A percentile compares a stretch with the other conserved stretches of the same genome.
phyloP scores from a whole-genome alignment of 768 basidiomycete species.

The Hygrocybe coccinea region DNA sequence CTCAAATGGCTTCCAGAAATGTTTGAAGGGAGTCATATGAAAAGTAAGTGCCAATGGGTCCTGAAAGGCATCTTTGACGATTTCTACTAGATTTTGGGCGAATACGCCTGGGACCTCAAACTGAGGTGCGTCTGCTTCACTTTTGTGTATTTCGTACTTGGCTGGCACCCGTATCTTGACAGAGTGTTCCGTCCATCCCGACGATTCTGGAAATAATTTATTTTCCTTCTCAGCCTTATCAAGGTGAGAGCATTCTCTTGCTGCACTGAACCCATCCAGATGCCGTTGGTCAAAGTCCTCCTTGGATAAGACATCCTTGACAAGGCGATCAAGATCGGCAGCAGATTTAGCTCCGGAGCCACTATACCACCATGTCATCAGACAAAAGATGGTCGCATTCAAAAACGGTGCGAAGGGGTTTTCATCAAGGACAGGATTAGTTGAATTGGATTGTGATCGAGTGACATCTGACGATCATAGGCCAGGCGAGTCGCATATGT shows the following conservation, averaged over 20 bases:
- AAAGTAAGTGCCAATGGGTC: conserved; percentile 8
- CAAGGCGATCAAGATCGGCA: conserved; percentile 18
- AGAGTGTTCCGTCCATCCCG: conserved; percentile 20
- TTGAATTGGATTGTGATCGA: neutral
- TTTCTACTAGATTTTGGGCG: conserved; percentile 20
- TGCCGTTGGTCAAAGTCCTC: conserved; percentile 22
- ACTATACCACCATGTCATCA: conserved; percentile 24
- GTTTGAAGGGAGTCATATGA: conserved; percentile 16
- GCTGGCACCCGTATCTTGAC: conserved; percentile 22
- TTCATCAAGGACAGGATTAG: neutral
- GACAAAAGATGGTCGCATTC: neutral
- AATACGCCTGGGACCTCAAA: conserved; percentile 28
- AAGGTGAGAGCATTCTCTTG: conserved; percentile 13
- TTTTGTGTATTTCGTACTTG: conserved; percentile 12
- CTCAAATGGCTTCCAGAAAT: conserved; percentile 13
- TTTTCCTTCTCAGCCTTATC: conserved; percentile 6
- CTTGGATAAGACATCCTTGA: conserved; percentile 21
- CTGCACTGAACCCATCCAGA: conserved; percentile 17
- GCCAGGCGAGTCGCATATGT: neutral
- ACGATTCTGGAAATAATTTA: neutral
- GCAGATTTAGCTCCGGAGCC: conserved; percentile 17
- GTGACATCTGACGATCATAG: neutral
- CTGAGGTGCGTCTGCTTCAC: conserved; percentile 24
- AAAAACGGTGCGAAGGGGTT: neutral
- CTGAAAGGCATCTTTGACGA: conserved; percentile 20